These are phyloP conservation scores for Penicillium samsonianum DNA, from an alignment of 495 filamentous ascomycete species.

Conservation along the genomic window DNA sequence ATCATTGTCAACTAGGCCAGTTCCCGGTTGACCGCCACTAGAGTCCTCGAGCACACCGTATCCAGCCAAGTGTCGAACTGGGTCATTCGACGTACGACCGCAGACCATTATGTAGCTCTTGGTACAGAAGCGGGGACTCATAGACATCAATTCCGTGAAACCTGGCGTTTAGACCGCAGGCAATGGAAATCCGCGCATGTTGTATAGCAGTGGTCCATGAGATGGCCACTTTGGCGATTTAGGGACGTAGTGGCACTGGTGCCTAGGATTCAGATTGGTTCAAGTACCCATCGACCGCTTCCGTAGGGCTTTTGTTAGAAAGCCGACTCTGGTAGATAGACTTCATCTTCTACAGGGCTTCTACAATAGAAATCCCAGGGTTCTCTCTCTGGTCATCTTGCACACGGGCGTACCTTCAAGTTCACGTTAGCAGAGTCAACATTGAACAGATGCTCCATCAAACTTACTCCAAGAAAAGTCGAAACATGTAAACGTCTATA, in stretches of 20 bases:
- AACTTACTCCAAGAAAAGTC: constrained; percentile 44
- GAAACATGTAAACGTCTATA: constrained; percentile 41
- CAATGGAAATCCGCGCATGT: background rate
- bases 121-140: background rate
- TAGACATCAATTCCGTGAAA: background rate
- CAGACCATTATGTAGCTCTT: background rate
- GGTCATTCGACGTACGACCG: background rate
- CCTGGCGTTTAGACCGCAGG: background rate
- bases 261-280: background rate
- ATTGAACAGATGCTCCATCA: background rate
- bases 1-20: background rate
- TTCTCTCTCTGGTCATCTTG: constrained; percentile 18
- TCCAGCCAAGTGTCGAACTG: background rate
- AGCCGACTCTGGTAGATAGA: too few relatives aligned
- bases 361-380: background rate
- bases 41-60: background rate
- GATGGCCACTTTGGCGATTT: too few relatives aligned
- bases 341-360: background rate
- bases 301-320: background rate
- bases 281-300: background rate
- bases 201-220: background rate
- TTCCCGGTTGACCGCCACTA: background rate
- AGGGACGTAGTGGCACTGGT: background rate
- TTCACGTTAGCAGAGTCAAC: constrained; percentile 2
- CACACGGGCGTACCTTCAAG: constrained; percentile 15